phyloP scores from a whole-genome alignment of 208 protist genomes.

The Porcisia deanei region DNA sequence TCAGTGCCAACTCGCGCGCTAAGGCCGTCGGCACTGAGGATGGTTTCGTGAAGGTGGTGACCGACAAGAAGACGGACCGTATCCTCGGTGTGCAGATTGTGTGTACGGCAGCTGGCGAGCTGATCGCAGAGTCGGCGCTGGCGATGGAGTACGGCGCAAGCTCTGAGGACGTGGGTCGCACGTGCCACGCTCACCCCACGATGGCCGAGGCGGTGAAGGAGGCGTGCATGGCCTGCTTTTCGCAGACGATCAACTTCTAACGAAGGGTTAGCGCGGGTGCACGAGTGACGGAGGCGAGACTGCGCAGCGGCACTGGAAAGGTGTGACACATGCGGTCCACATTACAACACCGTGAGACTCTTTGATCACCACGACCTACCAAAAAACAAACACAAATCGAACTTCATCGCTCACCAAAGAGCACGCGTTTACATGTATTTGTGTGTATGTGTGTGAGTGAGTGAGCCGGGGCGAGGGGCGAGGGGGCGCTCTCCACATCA shows the following conservation, averaged over 20 bases:
- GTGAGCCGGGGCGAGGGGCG: background rate
- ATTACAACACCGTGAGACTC: background rate
- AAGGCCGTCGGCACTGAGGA: slow-evolving; percentile 95
- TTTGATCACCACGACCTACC: too few species aligned
- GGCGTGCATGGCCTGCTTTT: slow-evolving; percentile 95
- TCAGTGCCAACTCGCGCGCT: slow-evolving; percentile 98
- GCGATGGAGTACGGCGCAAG: slow-evolving; percentile 98
- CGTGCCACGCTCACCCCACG: slow-evolving; percentile 99
- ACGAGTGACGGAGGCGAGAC: background rate
- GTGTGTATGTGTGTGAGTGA: background rate
- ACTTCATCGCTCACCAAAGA: background rate
- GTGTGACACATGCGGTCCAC: background rate
- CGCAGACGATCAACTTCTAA: slow-evolving; percentile 98
- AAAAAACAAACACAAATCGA: background rate
- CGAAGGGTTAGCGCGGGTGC: slow-evolving; percentile 15
- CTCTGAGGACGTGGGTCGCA: slow-evolving; percentile 97
- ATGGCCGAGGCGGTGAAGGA: slow-evolving; percentile 99
- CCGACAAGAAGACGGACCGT: slow-evolving; percentile 95
- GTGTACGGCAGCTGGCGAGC: slow-evolving; percentile 94
- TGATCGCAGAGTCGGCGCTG: slow-evolving; percentile 97
- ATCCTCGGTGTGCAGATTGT: slow-evolving; percentile 99
- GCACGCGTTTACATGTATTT: background rate
- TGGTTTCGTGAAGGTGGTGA: slow-evolving; percentile 98
- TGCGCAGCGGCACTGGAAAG: background rate
- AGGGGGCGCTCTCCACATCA: background rate